Conservation (phyloP, 176 grass and related monocot genomes). For the Tuctoria greenei region DNA sequence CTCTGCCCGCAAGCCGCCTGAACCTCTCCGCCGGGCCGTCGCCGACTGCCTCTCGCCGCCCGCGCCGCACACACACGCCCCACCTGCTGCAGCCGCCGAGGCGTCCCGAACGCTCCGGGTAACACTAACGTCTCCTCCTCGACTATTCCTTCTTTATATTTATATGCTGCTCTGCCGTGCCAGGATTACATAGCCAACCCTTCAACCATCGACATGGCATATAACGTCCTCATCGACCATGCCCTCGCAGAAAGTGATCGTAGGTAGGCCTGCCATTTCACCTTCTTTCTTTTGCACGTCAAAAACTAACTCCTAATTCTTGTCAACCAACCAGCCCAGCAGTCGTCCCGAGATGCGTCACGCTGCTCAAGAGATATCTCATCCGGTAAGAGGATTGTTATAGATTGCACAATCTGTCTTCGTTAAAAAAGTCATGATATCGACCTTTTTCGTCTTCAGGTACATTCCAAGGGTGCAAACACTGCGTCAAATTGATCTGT, state of each 20-base stretch:
- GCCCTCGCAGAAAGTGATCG: conserved; percentile 95
- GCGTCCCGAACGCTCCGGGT: conserved; percentile 84
- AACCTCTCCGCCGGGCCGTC: conserved; percentile 84
- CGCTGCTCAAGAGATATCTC: conserved; percentile 91
- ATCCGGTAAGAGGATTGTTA: conserved; percentile 53
- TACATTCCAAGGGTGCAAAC: conserved; percentile 86
- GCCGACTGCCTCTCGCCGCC: conserved; percentile 91
- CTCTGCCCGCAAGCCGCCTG: conserved; percentile 64
- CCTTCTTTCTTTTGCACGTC: conserved; percentile 6
- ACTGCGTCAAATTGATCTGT: conserved; percentile 85
- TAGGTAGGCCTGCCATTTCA: conserved; percentile 82
- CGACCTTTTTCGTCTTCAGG: conserved; percentile 36
- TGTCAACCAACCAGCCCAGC: conserved; percentile 77
- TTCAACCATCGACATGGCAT: conserved; percentile 89
- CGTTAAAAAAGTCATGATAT: conserved; percentile 8
- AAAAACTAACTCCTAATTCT: conserved; percentile 41
- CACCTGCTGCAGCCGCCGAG: conserved; percentile 56
- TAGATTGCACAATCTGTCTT: conserved; percentile 23
- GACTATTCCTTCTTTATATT: too few species aligned
- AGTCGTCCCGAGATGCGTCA: conserved; percentile 87
- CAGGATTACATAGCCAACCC: conserved; percentile 95
- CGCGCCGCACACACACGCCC: conserved; percentile 63
- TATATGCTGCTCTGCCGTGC: conserved; percentile 22
- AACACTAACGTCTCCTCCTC: too few species aligned
- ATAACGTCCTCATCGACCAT: conserved; percentile 91